Conservation (phyloP, 75 land plant species). For the Pinus taeda region DNA sequence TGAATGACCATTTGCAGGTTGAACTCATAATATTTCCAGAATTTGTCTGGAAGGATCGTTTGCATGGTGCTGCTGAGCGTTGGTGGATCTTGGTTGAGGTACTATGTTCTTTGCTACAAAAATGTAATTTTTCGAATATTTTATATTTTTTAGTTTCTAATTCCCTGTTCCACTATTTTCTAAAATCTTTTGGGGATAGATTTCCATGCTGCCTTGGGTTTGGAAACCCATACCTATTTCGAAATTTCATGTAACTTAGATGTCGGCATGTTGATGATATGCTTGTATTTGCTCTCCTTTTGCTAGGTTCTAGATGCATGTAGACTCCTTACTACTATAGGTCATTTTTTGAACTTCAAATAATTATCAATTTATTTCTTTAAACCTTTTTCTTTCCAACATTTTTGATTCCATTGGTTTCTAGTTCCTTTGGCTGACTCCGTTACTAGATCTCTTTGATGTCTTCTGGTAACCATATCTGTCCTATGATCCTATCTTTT, state of each 20-base stretch:
- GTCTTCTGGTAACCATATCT: not conserved
- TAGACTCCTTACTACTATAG: not conserved
- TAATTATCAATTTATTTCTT: too few relatives aligned
- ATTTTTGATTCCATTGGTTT: not conserved
- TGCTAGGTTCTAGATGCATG: not conserved
- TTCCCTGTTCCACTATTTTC: too few relatives aligned
- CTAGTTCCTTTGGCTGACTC: not conserved
- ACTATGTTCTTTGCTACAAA: not conserved
- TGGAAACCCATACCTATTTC: too few relatives aligned
- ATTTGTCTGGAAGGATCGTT: constrained; percentile 91
- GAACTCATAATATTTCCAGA: constrained; percentile 77
- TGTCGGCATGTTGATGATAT: too few relatives aligned
- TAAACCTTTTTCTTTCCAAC: not conserved
- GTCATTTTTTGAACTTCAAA: too few relatives aligned
- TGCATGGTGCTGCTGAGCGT: constrained; percentile 88
- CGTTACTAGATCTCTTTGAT: not conserved
- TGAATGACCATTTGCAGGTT: constrained; percentile 41
- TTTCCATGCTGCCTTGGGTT: too few relatives aligned
- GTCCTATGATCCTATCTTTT: not conserved
- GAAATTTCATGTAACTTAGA: too few relatives aligned
- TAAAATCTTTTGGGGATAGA: too few relatives aligned
- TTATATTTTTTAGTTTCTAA: too few relatives aligned
- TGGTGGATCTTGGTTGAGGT: constrained; percentile 99
- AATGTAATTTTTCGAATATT: too few relatives aligned
- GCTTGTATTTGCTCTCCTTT: not conserved